Evolutionary conservation across 1,284 basidiomycete genomes (phyloP), one percentile per base, ranked within the genome.

Genomic region (Austropuccinia psidii): DNA sequence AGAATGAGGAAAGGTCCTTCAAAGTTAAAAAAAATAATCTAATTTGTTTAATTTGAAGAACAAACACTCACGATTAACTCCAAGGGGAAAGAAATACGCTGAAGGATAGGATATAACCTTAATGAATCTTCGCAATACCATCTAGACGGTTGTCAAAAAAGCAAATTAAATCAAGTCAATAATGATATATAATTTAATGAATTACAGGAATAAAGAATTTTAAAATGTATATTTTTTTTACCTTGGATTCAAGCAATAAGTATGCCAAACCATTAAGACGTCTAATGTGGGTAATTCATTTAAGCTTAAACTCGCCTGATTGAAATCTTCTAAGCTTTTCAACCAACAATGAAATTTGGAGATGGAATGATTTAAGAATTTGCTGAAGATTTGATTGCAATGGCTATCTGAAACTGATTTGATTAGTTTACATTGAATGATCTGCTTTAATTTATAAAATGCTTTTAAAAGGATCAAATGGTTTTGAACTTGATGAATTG

Each of bases 241-340:
- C 13, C 76, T 52, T 0, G 76, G 76, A 50, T 77, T 77, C 39
- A 77, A 69, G n/a, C 61, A 43, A 68, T 77, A 75, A 17, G 76
- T 21, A 58, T 77, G 76, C 76, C 76, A 77, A 27, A 76, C 76
- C 72, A 77, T 74, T 29, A 76, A 49, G 1, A 77, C 76, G 66
- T 77, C 76, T 8, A 75, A 35, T 37, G 76, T 75, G 15, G 76
- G 76, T 5, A 76, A 31, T 27, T 72, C 49, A 17, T 41, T 11
- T 0, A 47, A n/a, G 5, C 13, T 39, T 6, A 75, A 13, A 5
- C 15, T 17, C 2, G 1, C 35, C 9, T 8, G 35, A 7, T 27
- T 19, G 19, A 29, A 29, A 1, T 9, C 8, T 5, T 8, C 31
- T 4, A 55, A 15, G 7, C 8, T 33, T 19, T 41, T 41, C 6